phyloP scores from a whole-genome alignment of 768 basidiomycete genomes.

The Nidularia sp. region DNA sequence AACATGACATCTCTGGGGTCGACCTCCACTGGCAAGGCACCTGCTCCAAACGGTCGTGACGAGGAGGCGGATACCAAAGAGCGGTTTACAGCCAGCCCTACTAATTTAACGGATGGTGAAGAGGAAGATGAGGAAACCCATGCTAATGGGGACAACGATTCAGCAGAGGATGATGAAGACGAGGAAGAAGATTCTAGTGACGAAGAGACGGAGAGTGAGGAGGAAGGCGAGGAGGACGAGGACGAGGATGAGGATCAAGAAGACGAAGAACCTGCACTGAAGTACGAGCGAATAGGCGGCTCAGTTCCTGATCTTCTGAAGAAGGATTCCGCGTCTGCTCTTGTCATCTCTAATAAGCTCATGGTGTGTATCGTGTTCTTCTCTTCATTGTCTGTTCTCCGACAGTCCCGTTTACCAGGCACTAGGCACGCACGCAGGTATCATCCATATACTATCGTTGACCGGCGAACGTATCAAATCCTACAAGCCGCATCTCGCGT shows the following conservation, averaged over 20 bases:
- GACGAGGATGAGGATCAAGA: constrained; percentile 61
- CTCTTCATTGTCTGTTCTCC: background rate
- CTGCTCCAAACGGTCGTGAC: no score
- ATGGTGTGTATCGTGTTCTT: constrained; percentile 41
- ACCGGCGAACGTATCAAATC: constrained; percentile 82
- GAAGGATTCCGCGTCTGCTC: constrained; percentile 86
- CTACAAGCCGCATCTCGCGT: constrained; percentile 86
- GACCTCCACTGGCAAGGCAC: no score
- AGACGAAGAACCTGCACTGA: constrained; percentile 88
- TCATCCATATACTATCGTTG: constrained; percentile 81
- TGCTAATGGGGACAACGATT: no score
- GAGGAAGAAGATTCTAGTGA: constrained; percentile 17
- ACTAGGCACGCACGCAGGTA: constrained; percentile 90
- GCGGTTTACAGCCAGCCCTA: constrained; percentile 9
- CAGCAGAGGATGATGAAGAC: constrained; percentile 7
- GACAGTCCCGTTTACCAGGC: constrained; percentile 46
- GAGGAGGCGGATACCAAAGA: no score
- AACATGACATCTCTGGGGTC: no score
- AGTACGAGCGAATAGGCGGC: constrained; percentile 82
- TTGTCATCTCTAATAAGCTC: constrained; percentile 68
- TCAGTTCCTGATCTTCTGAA: constrained; percentile 71
- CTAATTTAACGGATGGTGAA: constrained; percentile 8
- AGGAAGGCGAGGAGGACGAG: constrained; percentile 19
- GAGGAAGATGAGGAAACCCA: background rate
- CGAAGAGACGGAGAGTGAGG: constrained; percentile 19